These are phyloP conservation scores for Phylloporus sp. DNA, from an alignment of 1,284 basidiomycete species.

Conservation along the genomic window DNA sequence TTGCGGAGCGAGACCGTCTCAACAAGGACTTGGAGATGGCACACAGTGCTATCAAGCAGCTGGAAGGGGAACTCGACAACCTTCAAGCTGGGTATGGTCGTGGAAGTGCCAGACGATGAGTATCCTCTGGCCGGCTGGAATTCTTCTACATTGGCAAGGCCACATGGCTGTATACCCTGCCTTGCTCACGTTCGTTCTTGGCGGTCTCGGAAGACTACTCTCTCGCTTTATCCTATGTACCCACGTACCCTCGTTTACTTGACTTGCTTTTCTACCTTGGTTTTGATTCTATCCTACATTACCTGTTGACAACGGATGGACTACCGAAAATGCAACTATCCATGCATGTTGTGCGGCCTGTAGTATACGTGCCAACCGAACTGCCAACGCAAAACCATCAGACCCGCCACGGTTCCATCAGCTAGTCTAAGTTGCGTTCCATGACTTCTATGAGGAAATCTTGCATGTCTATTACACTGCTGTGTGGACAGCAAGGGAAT, in stretches of 20 bases:
- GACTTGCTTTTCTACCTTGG: slow-evolving; percentile 6
- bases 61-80: slow-evolving; percentile 90
- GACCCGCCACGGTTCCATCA: too few species aligned
- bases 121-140: background rate
- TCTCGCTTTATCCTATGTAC: slow-evolving; percentile 10
- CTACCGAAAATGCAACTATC: background rate
- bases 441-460: too few species aligned
- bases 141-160: slow-evolving; percentile 14
- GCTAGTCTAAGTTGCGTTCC: too few species aligned
- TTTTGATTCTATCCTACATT: slow-evolving; percentile 21
- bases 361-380: too few species aligned
- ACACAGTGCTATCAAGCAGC: slow-evolving; percentile 89
- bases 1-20: slow-evolving; percentile 94
- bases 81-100: slow-evolving; percentile 87
- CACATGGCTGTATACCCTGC: slow-evolving; percentile 35
- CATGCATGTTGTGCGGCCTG: background rate
- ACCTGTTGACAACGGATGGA: slow-evolving; percentile 22
- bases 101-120: slow-evolving; percentile 74
- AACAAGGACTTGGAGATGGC: slow-evolving; percentile 96
- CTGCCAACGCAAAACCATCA: too few species aligned
- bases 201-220: slow-evolving; percentile 13
- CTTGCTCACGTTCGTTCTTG: slow-evolving; percentile 25
- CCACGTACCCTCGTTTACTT: slow-evolving; percentile 35
- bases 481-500: too few species aligned
- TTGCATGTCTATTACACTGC: too few species aligned